phyloP scores from a whole-genome alignment of 2,329 filamentous ascomycete species.

The Apiospora kogelbergensis region DNA sequence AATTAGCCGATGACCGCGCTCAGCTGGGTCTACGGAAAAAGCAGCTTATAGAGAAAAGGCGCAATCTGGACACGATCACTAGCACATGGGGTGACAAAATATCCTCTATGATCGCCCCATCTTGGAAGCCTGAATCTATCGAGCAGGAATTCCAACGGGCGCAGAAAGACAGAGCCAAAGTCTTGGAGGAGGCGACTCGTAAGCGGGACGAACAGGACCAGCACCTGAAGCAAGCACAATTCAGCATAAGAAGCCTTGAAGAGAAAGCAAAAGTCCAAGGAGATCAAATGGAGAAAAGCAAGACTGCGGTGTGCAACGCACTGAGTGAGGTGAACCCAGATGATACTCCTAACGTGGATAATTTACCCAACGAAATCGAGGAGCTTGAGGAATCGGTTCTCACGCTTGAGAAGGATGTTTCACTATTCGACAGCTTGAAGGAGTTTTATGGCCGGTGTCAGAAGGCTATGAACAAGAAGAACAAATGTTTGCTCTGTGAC shows the following conservation, averaged over 20 bases:
- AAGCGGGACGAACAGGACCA: constrained; percentile 69
- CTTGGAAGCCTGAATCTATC: constrained; percentile 70
- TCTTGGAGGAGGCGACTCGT: constrained; percentile 64
- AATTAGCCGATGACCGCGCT: constrained; percentile 78
- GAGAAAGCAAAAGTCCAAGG: constrained; percentile 65
- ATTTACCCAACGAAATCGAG: constrained; percentile 53
- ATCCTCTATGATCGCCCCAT: constrained; percentile 58
- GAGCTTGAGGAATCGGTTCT: constrained; percentile 55
- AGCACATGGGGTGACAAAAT: constrained; percentile 74
- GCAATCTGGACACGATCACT: constrained; percentile 74
- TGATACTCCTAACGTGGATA: constrained; percentile 49
- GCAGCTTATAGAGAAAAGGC: constrained; percentile 71
- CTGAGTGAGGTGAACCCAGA: constrained; percentile 42
- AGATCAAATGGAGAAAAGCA: constrained; percentile 60
- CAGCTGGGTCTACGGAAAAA: constrained; percentile 82
- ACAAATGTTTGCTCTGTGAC: constrained; percentile 75
- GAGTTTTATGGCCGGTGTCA: constrained; percentile 72
- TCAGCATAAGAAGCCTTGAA: constrained; percentile 64
- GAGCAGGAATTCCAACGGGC: constrained; percentile 69
- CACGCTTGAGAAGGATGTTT: constrained; percentile 65
- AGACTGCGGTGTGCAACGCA: constrained; percentile 53
- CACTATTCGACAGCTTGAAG: constrained; percentile 66
- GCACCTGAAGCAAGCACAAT: constrained; percentile 76
- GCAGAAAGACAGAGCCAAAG: constrained; percentile 55
- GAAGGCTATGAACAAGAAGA: constrained; percentile 63